Conservation (phyloP, 768 basidiomycete species). For the Podaxis rugospora region DNA sequence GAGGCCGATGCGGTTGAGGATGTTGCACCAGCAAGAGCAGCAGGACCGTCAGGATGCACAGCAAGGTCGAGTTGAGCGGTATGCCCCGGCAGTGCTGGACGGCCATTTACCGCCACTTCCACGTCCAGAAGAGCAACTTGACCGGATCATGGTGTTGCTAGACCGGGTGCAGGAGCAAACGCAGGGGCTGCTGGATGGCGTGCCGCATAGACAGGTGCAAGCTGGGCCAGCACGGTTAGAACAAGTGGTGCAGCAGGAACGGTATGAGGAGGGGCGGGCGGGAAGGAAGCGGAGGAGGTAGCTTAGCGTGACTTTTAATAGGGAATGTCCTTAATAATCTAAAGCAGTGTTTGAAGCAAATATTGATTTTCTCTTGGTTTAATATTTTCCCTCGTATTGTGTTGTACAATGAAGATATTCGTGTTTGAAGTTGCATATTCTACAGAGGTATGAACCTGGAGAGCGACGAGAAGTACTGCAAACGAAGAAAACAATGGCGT, state of each 20-base stretch:
- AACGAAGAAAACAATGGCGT: not conserved
- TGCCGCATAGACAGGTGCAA: too few relatives aligned
- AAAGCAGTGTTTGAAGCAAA: not conserved
- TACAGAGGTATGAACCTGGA: not conserved
- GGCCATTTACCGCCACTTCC: not conserved
- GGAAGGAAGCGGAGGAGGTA: too few relatives aligned
- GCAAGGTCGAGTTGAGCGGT: not conserved
- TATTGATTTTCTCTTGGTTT: not conserved
- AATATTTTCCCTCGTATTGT: not conserved
- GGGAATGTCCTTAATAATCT: too few relatives aligned
- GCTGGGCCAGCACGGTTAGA: too few relatives aligned
- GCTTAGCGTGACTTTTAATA: too few relatives aligned
- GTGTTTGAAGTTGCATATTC: not conserved
- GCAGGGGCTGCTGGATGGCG: too few relatives aligned
- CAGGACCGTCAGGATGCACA: not conserved
- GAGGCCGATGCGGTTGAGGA: not conserved
- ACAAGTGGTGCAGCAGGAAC: too few relatives aligned
- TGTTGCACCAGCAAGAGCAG: not conserved
- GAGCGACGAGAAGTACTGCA: too few relatives aligned
- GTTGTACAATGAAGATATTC: not conserved
- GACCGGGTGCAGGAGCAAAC: not conserved
- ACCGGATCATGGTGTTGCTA: not conserved
- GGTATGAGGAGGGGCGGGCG: too few relatives aligned
- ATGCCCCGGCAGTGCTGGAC: not conserved
- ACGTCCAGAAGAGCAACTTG: too few relatives aligned